These are phyloP conservation scores for Pelargonium australe DNA, from an alignment of 441 rosid genomes.

Conservation along the genomic window DNA sequence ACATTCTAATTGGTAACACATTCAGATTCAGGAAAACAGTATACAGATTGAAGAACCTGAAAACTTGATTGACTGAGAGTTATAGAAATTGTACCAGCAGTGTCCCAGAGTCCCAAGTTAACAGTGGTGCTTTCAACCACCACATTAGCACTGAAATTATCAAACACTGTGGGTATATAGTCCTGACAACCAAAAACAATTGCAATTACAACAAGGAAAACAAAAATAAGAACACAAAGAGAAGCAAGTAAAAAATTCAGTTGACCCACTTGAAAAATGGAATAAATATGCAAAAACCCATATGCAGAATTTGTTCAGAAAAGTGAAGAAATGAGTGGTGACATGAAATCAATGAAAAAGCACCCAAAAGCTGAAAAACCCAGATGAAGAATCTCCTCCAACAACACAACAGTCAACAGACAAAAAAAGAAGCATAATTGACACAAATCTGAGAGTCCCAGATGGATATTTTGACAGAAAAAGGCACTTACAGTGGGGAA, in stretches of 20 bases:
- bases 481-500: constrained; percentile 74
- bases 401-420: not conserved
- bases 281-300: constrained; percentile 9
- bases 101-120: constrained; percentile 95
- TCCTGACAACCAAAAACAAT: constrained; percentile 45
- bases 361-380: constrained; percentile 32
- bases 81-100: constrained; percentile 64
- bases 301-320: constrained; percentile 14
- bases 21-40: constrained; percentile 1
- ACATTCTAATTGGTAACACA: not conserved
- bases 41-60: not conserved
- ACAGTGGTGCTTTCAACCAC: constrained; percentile 84
- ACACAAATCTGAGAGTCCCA: constrained; percentile 23
- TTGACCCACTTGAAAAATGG: not conserved
- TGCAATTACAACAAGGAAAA: not conserved
- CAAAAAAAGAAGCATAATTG: constrained; percentile 10
- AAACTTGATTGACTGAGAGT: not conserved
- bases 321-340: constrained; percentile 10
- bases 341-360: constrained; percentile 16
- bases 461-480: constrained; percentile 16
- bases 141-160: constrained; percentile 97
- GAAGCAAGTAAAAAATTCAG: not conserved
- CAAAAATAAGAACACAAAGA: constrained; percentile 5
- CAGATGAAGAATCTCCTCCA: constrained; percentile 29
- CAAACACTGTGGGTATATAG: constrained; percentile 93